Percentiles rank a stretch among this genome's conserved stretches.
Evolutionary conservation across 2,329 filamentous ascomycete species (phyloP).

Genomic region (Salinomyces thailandicus): DNA sequence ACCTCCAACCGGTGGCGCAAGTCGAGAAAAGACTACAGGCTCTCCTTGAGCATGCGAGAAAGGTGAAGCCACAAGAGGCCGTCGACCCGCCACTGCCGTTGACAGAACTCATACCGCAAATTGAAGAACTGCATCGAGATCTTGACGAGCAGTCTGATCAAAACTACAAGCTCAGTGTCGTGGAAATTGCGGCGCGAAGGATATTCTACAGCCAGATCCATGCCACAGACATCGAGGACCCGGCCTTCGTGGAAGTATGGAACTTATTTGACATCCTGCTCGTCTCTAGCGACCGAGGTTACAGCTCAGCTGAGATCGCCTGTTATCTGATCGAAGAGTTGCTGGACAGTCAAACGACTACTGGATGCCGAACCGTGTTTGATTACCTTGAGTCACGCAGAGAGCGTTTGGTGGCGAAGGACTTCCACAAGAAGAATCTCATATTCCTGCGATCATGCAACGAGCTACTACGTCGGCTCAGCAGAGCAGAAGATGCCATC

Average conservation of each 20-base stretch:
- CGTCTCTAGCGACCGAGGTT: constrained; percentile 56
- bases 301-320: constrained; percentile 66
- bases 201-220: constrained; percentile 52
- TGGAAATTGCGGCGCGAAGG: constrained; percentile 75
- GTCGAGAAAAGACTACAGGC: constrained; percentile 25
- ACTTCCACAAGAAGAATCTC: constrained; percentile 74
- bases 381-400: constrained; percentile 90
- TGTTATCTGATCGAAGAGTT: constrained; percentile 92
- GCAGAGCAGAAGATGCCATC: constrained; percentile 90
- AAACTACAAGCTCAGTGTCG: constrained; percentile 43
- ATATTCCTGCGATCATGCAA: constrained; percentile 92
- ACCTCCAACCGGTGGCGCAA: constrained; percentile 19
- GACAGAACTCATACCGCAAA: constrained; percentile 26
- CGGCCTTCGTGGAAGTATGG: constrained; percentile 76
- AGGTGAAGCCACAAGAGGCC: constrained; percentile 30
- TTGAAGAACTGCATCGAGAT: constrained; percentile 19
- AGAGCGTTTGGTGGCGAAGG: constrained; percentile 69
- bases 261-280: constrained; percentile 88
- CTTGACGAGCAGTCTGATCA: constrained; percentile 19
- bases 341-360: constrained; percentile 88
- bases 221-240: constrained; percentile 62
- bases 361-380: constrained; percentile 82
- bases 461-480: constrained; percentile 82
- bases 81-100: constrained; percentile 37
- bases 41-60: constrained; percentile 32